Percentiles rank a stretch among this genome's conserved stretches.
phyloP scores from a whole-genome alignment of 225 moss, liverwort and hornwort genomes.

The Bryum argenteum region DNA sequence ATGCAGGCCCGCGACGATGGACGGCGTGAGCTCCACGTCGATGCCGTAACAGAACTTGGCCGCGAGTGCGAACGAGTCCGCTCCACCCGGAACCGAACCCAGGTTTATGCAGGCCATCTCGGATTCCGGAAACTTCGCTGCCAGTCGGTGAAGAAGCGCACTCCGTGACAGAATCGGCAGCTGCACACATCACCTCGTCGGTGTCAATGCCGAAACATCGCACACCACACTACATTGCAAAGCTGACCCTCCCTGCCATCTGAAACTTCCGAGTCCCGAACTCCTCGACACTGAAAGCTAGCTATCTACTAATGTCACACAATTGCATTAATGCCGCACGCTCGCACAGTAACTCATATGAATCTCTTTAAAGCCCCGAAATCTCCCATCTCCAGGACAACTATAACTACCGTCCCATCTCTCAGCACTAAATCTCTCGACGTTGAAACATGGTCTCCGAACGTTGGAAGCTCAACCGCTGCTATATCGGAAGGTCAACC shows the following conservation, averaged over 20 bases:
- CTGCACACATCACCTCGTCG: slow-evolving; percentile 26
- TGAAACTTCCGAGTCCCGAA: background rate
- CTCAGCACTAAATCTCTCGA: background rate
- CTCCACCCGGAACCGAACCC: slow-evolving; percentile 74
- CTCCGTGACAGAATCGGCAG: slow-evolving; percentile 59
- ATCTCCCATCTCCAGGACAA: background rate
- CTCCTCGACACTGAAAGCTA: background rate
- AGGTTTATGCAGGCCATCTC: slow-evolving; percentile 71
- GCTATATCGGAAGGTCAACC: background rate
- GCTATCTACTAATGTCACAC: background rate
- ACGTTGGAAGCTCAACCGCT: background rate
- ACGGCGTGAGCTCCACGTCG: slow-evolving; percentile 64
- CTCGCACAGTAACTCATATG: background rate
- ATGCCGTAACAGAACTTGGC: slow-evolving; percentile 87
- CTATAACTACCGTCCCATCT: background rate
- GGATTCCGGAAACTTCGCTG: slow-evolving; percentile 52
- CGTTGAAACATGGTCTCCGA: too few relatives aligned
- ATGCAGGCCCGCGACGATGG: slow-evolving; percentile 66
- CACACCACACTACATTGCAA: background rate
- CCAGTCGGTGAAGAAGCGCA: slow-evolving; percentile 66
- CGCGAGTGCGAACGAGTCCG: slow-evolving; percentile 75
- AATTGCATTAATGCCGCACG: background rate
- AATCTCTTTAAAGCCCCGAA: background rate
- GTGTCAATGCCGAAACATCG: background rate
- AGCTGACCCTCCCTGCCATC: background rate